These are phyloP conservation scores for Flagelloscypha sp. DNA, from an alignment of 768 basidiomycete species.

Conservation along the genomic window DNA sequence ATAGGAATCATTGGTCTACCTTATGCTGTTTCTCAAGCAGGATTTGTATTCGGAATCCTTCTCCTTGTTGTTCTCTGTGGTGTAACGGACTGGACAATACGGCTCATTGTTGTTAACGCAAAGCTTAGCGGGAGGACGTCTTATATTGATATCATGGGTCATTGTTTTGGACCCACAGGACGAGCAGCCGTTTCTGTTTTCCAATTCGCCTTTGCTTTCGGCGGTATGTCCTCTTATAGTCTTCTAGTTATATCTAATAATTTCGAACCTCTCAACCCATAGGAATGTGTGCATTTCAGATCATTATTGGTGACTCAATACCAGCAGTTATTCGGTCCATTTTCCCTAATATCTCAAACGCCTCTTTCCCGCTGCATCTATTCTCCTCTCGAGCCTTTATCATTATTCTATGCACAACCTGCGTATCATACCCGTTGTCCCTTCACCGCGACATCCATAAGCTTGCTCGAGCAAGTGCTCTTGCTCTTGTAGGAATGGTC, in stretches of 20 bases:
- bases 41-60: slow-evolving; percentile 82
- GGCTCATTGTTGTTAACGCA: slow-evolving; percentile 90
- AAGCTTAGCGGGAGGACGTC: slow-evolving; percentile 90
- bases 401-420: slow-evolving; percentile 77
- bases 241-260: neutral
- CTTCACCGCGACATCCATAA: slow-evolving; percentile 98
- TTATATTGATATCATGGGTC: slow-evolving; percentile 92
- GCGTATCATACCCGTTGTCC: slow-evolving; percentile 90
- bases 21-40: slow-evolving; percentile 90
- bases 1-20: slow-evolving; percentile 52
- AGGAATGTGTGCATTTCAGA: slow-evolving; percentile 98
- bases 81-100: slow-evolving; percentile 97
- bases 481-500: slow-evolving; percentile 89
- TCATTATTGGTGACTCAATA: slow-evolving; percentile 96
- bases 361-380: slow-evolving; percentile 45
- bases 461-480: slow-evolving; percentile 82
- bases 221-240: slow-evolving; percentile 40
- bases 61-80: slow-evolving; percentile 72
- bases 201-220: slow-evolving; percentile 96
- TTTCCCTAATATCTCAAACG: slow-evolving; percentile 50
- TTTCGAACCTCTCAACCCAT: slow-evolving; percentile 5
- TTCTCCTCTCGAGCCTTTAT: slow-evolving; percentile 85
- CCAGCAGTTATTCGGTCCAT: slow-evolving; percentile 86
- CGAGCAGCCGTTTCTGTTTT: slow-evolving; percentile 93
- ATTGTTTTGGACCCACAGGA: slow-evolving; percentile 87